Evolutionary conservation across 108 stramenopile genomes (phyloP).

Genomic region (Cyclotella choctawhatcheeana): DNA sequence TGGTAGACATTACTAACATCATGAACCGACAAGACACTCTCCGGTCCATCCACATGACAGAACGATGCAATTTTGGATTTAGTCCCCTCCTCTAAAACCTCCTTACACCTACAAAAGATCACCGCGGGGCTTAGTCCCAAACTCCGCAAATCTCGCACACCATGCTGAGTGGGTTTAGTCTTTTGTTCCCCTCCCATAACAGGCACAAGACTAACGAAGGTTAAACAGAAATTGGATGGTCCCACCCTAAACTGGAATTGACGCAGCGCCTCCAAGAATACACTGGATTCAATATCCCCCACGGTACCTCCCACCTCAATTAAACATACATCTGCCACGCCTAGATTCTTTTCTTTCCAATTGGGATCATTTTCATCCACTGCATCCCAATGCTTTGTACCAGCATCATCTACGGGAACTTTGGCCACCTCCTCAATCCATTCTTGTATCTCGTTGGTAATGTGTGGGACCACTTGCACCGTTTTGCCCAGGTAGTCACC

Average conservation of each 20-base stretch:
- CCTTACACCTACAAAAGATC: slow-evolving; percentile 93
- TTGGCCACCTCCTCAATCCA: slow-evolving; percentile 91
- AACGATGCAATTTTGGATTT: slow-evolving; percentile 94
- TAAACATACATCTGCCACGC: slow-evolving; percentile 94
- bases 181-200: slow-evolving; percentile 99
- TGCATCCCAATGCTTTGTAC: slow-evolving; percentile 44
- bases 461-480: slow-evolving; percentile 93
- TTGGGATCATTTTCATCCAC: slow-evolving; percentile 18
- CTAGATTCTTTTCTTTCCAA: slow-evolving; percentile 40
- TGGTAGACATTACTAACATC: slow-evolving; percentile 99
- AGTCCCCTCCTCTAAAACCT: slow-evolving; percentile 83
- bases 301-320: slow-evolving; percentile 99
- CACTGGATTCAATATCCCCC: slow-evolving; percentile 96
- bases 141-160: slow-evolving; percentile 94
- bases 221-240: slow-evolving; percentile 91
- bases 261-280: slow-evolving; percentile 97
- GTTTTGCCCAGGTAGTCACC: slow-evolving; percentile 95
- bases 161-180: slow-evolving; percentile 99
- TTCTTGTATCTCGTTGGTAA: slow-evolving; percentile 88
- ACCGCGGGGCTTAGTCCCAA: slow-evolving; percentile 94
- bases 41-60: slow-evolving; percentile 92
- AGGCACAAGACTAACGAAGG: slow-evolving; percentile 97
- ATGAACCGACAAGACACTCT: slow-evolving; percentile 92
- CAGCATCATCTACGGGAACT: slow-evolving; percentile 64
- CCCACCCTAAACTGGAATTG: slow-evolving; percentile 99